phyloP scores from a whole-genome alignment of 371 early-diverging fungal species.

The Syncephalastrum racemosum region DNA sequence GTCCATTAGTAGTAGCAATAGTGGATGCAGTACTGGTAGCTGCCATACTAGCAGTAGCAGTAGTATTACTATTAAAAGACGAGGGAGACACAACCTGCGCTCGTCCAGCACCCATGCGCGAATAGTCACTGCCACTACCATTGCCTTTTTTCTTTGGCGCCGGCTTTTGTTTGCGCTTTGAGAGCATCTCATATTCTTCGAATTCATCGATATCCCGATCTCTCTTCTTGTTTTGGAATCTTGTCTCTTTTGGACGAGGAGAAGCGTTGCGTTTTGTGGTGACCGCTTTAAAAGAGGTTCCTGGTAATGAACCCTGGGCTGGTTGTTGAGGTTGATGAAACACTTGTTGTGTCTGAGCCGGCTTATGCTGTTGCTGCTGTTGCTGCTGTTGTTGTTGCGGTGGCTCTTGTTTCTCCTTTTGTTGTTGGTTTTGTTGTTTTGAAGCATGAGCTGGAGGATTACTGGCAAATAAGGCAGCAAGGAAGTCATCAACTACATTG shows the following conservation, averaged over 20 bases:
- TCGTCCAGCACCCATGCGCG: background rate
- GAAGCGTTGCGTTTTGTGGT: too few species aligned
- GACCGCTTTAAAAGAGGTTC: too few species aligned
- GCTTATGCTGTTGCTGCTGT: background rate
- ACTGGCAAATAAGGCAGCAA: slow-evolving; percentile 49
- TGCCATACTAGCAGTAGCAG: slow-evolving; percentile 6
- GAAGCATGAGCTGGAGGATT: slow-evolving; percentile 65
- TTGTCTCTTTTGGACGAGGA: too few species aligned
- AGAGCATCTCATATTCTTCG: slow-evolving; percentile 50
- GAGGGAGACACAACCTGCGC: slow-evolving; percentile 1
- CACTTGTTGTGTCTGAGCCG: slow-evolving; percentile 1
- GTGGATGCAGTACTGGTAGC: slow-evolving; percentile 3
- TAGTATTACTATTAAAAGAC: slow-evolving; percentile 11
- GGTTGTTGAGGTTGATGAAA: slow-evolving; percentile 3
- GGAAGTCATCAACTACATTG: slow-evolving; percentile 49
- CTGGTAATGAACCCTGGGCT: slow-evolving; percentile 7
- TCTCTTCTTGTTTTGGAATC: slow-evolving; percentile 3
- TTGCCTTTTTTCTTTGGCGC: slow-evolving; percentile 9
- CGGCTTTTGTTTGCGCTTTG: slow-evolving; percentile 24
- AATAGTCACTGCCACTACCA: background rate
- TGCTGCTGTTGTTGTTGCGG: slow-evolving; percentile 2
- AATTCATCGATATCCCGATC: slow-evolving; percentile 41
- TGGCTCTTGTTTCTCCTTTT: slow-evolving; percentile 12
- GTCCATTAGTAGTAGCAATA: background rate
- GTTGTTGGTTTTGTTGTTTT: slow-evolving; percentile 66